Conservation (phyloP, 768 basidiomycete species). For the Panaeolus papilionaceus region DNA sequence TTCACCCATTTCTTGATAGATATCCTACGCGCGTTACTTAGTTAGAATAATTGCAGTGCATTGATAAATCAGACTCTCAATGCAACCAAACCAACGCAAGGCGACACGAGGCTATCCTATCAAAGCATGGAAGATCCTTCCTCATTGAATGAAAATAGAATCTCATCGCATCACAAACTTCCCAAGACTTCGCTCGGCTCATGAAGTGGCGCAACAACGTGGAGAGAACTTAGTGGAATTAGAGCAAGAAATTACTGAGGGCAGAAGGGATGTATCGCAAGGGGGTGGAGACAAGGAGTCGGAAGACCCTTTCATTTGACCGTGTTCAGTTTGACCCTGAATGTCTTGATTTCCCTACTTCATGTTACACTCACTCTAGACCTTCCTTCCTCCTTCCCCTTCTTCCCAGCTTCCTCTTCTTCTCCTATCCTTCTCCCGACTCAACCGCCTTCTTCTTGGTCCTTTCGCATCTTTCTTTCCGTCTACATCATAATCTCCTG, state of each 20-base stretch:
- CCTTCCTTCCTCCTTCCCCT: constrained; percentile 4
- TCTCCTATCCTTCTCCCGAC: constrained; percentile 12
- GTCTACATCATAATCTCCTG: background rate
- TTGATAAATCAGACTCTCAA: constrained; percentile 8
- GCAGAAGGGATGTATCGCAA: background rate
- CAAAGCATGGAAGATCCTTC: constrained; percentile 4
- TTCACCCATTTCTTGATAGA: background rate
- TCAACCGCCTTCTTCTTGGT: background rate
- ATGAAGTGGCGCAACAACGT: constrained; percentile 10
- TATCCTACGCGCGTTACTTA: background rate
- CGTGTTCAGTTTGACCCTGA: constrained; percentile 2
- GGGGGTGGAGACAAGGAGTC: background rate
- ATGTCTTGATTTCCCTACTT: constrained; percentile 7
- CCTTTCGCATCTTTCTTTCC: constrained; percentile 19
- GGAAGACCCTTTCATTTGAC: background rate
- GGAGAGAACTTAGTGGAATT: background rate
- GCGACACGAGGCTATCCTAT: constrained; percentile 5
- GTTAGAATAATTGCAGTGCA: background rate
- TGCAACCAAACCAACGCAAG: background rate
- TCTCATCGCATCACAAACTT: background rate
- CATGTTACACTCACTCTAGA: background rate
- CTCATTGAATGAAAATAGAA: background rate
- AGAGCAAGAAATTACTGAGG: background rate
- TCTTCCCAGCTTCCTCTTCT: background rate
- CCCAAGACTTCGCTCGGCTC: background rate